Conservation (phyloP, 192 early-diverging fungal genomes). For the Anaeromyces robustus region DNA sequence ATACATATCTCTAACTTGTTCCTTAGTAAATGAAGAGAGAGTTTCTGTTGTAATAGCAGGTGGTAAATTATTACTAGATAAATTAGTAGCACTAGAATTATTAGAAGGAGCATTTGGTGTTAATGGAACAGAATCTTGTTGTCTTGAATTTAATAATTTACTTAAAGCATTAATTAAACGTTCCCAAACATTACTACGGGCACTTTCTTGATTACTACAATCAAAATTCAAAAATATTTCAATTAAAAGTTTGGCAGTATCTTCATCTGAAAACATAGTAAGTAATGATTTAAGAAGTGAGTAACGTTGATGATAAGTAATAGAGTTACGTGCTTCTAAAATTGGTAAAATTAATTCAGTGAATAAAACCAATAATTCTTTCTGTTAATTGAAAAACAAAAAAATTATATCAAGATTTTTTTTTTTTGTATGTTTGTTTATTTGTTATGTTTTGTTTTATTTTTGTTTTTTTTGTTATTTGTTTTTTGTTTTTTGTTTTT, state of each 20-base stretch:
- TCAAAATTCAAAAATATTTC: conserved; percentile 94
- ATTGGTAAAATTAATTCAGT: conserved; percentile 81
- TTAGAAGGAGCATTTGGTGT: background rate
- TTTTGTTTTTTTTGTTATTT: too few relatives aligned
- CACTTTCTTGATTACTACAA: conserved; percentile 59
- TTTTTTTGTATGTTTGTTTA: too few relatives aligned
- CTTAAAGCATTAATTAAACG: conserved; percentile 57
- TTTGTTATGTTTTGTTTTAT: too few relatives aligned
- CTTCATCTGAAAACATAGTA: conserved; percentile 43
- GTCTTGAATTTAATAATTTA: conserved; percentile 15
- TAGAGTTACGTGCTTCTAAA: conserved; percentile 52
- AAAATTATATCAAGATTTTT: too few relatives aligned
- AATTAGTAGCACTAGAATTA: conserved; percentile 1
- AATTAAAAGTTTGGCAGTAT: conserved; percentile 52
- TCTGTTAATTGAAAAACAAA: conserved; percentile 24
- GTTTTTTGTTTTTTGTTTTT: too few relatives aligned
- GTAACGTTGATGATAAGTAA: conserved; percentile 52
- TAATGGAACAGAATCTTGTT: background rate
- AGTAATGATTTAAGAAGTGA: conserved; percentile 54
- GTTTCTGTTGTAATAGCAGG: conserved; percentile 32
- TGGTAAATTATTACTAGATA: conserved; percentile 5
- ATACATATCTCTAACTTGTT: conserved; percentile 33
- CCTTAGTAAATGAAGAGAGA: conserved; percentile 27
- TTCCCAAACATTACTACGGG: conserved; percentile 76
- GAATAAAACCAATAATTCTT: conserved; percentile 78